These are phyloP conservation scores for Cladosporium sp. DNA, from an alignment of 2,329 filamentous ascomycete genomes.

Conservation along the genomic window DNA sequence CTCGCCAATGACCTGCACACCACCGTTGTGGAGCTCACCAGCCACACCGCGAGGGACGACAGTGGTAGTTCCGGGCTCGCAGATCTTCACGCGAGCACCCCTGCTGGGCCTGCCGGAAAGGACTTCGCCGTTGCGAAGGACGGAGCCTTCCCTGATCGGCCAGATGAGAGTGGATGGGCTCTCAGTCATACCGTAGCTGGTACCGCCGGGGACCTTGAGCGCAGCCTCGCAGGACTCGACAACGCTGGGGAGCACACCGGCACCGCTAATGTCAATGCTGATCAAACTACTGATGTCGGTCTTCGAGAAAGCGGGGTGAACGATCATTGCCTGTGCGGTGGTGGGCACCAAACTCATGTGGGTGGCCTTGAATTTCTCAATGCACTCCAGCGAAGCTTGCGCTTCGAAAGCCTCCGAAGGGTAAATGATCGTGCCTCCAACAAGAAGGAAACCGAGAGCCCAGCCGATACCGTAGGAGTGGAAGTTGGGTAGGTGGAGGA, in stretches of 20 bases:
- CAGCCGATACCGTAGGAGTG: slow-evolving; percentile 28
- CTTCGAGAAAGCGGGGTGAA: slow-evolving; percentile 25
- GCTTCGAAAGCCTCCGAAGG: slow-evolving; percentile 29
- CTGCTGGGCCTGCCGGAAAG: slow-evolving; percentile 39
- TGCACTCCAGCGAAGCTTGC: slow-evolving; percentile 28
- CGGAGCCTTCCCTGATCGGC: slow-evolving; percentile 26
- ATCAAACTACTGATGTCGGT: slow-evolving; percentile 27
- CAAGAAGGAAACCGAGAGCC: slow-evolving; percentile 26
- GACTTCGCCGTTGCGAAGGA: slow-evolving; percentile 31
- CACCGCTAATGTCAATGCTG: slow-evolving; percentile 29
- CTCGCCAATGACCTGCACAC: slow-evolving; percentile 24
- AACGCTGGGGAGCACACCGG: slow-evolving; percentile 32
- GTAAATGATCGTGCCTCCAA: slow-evolving; percentile 24
- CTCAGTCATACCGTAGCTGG: slow-evolving; percentile 43
- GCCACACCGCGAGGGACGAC: slow-evolving; percentile 24
- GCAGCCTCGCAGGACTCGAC: slow-evolving; percentile 24
- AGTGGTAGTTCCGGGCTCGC: slow-evolving; percentile 23
- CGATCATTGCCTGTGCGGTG: slow-evolving; percentile 28
- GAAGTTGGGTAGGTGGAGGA: slow-evolving; percentile 28
- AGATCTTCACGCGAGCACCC: slow-evolving; percentile 33
- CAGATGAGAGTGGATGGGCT: slow-evolving; percentile 40
- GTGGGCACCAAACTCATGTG: slow-evolving; percentile 31
- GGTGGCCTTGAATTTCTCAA: slow-evolving; percentile 28
- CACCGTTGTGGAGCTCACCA: slow-evolving; percentile 29
- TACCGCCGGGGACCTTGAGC: slow-evolving; percentile 25